phyloP scores from a whole-genome alignment of 2,329 filamentous ascomycete species.

The Aureobasidium subglaciale region DNA sequence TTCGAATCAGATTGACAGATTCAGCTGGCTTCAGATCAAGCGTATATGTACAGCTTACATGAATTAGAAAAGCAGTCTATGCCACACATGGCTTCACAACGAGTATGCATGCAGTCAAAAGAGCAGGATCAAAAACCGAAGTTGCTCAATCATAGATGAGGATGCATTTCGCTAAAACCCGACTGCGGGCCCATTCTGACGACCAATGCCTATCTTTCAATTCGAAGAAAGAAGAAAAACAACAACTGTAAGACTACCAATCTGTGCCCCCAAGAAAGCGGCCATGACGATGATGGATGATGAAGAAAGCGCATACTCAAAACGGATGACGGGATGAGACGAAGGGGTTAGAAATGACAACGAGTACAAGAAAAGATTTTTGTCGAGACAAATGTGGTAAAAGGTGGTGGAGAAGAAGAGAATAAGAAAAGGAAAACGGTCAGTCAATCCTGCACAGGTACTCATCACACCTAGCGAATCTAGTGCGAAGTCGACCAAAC shows the following conservation, averaged over 20 bases:
- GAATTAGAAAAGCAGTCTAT: neutral
- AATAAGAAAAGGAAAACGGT: neutral
- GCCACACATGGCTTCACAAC: neutral
- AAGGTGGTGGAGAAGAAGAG: neutral
- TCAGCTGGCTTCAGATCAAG: too few species aligned
- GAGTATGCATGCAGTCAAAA: neutral
- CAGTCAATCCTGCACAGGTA: neutral
- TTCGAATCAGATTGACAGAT: too few species aligned
- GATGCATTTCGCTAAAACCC: neutral
- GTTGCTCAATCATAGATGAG: neutral
- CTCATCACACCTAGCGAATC: too few species aligned
- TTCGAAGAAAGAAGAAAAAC: neutral
- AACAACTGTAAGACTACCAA: slow-evolving; percentile 6
- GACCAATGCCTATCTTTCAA: slow-evolving; percentile 2
- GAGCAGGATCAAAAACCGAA: too few species aligned
- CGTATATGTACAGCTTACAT: too few species aligned
- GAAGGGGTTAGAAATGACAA: slow-evolving; percentile 1
- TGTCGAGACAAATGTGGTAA: slow-evolving; percentile 6
- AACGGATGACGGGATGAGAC: slow-evolving; percentile 3
- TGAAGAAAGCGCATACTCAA: slow-evolving; percentile 2
- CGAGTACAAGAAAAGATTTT: neutral
- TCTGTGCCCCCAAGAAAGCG: neutral
- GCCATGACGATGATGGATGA: neutral
- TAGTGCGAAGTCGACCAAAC: too few species aligned
- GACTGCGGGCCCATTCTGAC: neutral